Evolutionary conservation across 352 stramenopile species (phyloP).

Genomic region (Phytopythium chamaehyphon): DNA sequence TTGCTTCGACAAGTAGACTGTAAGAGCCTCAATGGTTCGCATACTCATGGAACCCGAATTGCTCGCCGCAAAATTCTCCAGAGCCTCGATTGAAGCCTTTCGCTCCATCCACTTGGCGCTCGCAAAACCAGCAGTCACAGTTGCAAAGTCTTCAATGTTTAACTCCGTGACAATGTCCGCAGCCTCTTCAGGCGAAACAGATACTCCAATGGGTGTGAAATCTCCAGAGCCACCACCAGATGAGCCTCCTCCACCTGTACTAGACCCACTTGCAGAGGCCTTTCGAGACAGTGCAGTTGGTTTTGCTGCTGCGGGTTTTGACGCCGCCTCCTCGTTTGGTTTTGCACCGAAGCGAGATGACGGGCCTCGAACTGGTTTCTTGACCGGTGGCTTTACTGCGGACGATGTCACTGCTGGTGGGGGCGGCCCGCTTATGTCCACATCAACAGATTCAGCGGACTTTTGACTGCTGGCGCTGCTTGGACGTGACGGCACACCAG

Average conservation of each 20-base stretch:
- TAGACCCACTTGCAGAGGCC: slow-evolving; percentile 10
- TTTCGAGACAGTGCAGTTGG: slow-evolving; percentile 29
- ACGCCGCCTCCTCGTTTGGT: slow-evolving; percentile 14
- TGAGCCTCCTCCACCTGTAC: slow-evolving; percentile 7
- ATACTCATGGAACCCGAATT: slow-evolving; percentile 54
- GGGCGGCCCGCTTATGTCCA: slow-evolving; percentile 23
- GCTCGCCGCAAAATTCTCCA: slow-evolving; percentile 55
- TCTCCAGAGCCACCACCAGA: slow-evolving; percentile 32
- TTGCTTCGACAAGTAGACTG: slow-evolving; percentile 64
- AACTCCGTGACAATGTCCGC: slow-evolving; percentile 52
- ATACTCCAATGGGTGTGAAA: slow-evolving; percentile 62
- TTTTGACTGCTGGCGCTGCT: slow-evolving; percentile 16
- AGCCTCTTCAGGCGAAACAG: slow-evolving; percentile 61
- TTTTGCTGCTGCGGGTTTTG: slow-evolving; percentile 16
- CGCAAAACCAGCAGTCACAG: slow-evolving; percentile 51
- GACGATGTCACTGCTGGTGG: slow-evolving; percentile 1
- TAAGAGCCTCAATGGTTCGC: slow-evolving; percentile 69
- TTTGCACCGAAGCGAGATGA: slow-evolving; percentile 54
- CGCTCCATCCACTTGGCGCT: slow-evolving; percentile 83
- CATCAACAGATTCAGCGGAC: slow-evolving; percentile 18
- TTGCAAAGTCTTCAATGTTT: slow-evolving; percentile 52
- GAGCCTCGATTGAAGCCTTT: slow-evolving; percentile 65
- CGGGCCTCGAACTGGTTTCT: slow-evolving; percentile 39
- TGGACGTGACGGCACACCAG: slow-evolving; percentile 18
- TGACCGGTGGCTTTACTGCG: slow-evolving; percentile 16